A percentile compares a stretch with the other conserved stretches of the same genome.
These are phyloP conservation scores for Aspergillus transmontanensis DNA, from an alignment of 2,329 filamentous ascomycete species.

Conservation along the genomic window DNA sequence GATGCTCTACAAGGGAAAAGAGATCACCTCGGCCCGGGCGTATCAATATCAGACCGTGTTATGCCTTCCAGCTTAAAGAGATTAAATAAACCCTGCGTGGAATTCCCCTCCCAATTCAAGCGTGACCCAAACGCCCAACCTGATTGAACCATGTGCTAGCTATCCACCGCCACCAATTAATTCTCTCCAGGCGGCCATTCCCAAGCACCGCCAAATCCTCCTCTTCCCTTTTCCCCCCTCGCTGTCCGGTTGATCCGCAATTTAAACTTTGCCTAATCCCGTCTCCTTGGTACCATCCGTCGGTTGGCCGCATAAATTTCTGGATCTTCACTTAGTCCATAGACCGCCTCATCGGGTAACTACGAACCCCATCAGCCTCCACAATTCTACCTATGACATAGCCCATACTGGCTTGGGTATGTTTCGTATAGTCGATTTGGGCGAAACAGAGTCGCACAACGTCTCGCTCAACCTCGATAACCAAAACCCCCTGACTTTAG, in stretches of 20 bases:
- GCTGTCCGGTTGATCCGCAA: constrained; percentile 15
- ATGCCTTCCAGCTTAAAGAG: neutral
- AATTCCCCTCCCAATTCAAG: neutral
- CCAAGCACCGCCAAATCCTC: neutral
- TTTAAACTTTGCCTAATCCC: constrained; percentile 20
- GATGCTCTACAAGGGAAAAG: neutral
- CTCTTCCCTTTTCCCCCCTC: neutral
- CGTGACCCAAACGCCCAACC: neutral
- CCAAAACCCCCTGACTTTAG: neutral
- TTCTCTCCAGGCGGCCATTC: constrained; percentile 1
- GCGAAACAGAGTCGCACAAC: neutral
- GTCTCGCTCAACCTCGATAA: neutral
- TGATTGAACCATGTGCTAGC: constrained; percentile 3
- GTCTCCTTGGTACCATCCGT: constrained; percentile 20
- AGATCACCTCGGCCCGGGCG: neutral
- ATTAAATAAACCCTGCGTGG: neutral
- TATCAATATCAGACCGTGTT: neutral
- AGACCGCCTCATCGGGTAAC: neutral
- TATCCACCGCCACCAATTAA: constrained; percentile 1
- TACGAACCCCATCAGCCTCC: constrained; percentile 3
- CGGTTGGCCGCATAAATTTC: constrained; percentile 13
- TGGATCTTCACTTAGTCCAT: constrained; percentile 4
- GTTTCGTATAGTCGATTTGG: neutral
- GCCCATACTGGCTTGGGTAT: neutral
- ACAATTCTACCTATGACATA: neutral